Evolutionary conservation across 225 moss, liverwort and hornwort species (phyloP).

Genomic region (Pseudoscleropodium purum): DNA sequence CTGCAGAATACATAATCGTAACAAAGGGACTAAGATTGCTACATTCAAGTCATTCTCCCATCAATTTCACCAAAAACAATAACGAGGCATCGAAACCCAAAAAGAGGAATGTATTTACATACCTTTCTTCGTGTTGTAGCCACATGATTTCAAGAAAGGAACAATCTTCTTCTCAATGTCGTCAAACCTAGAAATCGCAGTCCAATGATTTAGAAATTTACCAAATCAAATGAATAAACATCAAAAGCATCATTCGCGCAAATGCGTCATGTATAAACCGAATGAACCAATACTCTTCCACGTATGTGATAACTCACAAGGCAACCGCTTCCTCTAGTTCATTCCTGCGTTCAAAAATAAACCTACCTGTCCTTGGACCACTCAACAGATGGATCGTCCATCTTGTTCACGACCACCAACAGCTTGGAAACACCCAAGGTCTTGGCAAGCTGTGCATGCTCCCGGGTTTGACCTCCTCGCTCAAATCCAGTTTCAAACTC

Average conservation of each 20-base stretch:
- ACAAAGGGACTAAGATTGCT: background rate
- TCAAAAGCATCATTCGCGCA: background rate
- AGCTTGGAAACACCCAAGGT: constrained; percentile 95
- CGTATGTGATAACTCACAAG: background rate
- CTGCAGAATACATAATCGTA: constrained; percentile 19
- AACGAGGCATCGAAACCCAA: background rate
- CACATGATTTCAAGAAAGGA: constrained; percentile 68
- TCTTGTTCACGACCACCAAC: constrained; percentile 92
- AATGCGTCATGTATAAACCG: background rate
- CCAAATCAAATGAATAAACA: background rate
- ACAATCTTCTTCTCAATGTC: constrained; percentile 78
- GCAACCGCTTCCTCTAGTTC: background rate
- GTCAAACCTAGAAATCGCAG: constrained; percentile 48
- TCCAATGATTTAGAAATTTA: background rate
- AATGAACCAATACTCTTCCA: background rate
- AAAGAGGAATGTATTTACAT: background rate
- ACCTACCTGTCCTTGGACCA: constrained; percentile 79
- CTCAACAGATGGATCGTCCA: constrained; percentile 89
- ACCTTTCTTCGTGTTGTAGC: constrained; percentile 84
- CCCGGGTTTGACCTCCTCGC: constrained; percentile 96
- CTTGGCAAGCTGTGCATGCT: constrained; percentile 98
- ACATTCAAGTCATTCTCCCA: background rate
- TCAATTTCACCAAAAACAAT: background rate
- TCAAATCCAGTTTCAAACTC: constrained; percentile 99
- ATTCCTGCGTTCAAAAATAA: background rate